Base-by-base conservation (phyloP, 768 basidiomycete genomes). In the Leucosporidium creatinivorum region DNA sequence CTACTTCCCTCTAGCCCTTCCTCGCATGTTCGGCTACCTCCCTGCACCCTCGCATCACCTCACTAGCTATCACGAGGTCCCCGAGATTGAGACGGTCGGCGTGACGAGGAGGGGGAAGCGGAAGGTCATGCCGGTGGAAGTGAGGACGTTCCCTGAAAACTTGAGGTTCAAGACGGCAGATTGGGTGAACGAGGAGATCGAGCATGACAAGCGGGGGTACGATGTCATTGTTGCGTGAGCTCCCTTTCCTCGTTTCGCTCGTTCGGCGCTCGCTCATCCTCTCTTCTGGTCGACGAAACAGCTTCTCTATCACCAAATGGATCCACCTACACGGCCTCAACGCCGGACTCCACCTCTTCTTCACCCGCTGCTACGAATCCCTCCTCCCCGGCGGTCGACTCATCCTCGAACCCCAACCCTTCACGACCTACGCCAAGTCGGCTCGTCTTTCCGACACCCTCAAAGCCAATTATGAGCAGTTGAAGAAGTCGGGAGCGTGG, bases 221-320 rank as follows among this genome's bases (percentile, higher is more conserved):
- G 86, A 91, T 73, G 83, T 91, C 39, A 84, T 93, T 36, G 68
- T 93, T 47, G 92, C 86, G 92, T 93, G 74, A 69, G 87, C 78
- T 25, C 28, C 17, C 23, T 9, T 39, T 9, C 23, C 6, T 33
- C 31, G 15, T 52, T 31, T 13, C 8, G 10, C 8, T 44, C 15
- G 3, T 13, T 44, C 39, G 39, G 39, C 39, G 39, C 15, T 44
- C 10, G 39, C 39, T 44, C 8, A 44, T 3, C 39, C 31, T 52
- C 21, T 23, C 60, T 21, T 55, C 28, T 39, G 55, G n/a, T 39
- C 28, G 2, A 28, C 39, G 4, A 33, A 33, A 33, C 75, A 92
- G 90, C 1, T 85, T 94, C 72, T 93, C 91, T 0, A 79, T 93
- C 54, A 85, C 91, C 0, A 94, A 93, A 78, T 94, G 92, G 92